Percentiles rank a stretch among this genome's conserved stretches.
phyloP scores from a whole-genome alignment of 2,329 filamentous ascomycete species.

The Clarireedia paspali region DNA sequence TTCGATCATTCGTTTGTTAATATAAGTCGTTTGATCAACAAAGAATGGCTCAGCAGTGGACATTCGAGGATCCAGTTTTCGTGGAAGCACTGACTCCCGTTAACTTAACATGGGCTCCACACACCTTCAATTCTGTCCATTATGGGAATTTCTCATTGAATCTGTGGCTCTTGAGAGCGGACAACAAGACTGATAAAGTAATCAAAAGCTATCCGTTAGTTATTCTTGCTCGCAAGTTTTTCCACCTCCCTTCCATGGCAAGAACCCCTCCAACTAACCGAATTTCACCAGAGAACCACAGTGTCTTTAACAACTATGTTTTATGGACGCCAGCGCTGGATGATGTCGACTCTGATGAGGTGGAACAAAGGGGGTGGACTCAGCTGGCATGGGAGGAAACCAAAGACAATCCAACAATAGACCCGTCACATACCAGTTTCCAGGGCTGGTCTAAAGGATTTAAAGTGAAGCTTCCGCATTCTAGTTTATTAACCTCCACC shows the following conservation, averaged over 20 bases:
- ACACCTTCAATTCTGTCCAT: not conserved
- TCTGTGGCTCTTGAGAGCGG: not conserved
- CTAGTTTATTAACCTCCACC: not conserved
- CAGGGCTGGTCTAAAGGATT: not conserved
- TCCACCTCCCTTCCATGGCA: not conserved
- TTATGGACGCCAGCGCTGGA: not conserved
- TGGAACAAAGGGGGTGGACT: not conserved
- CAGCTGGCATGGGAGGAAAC: not conserved
- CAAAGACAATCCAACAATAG: not conserved
- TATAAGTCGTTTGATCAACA: not conserved
- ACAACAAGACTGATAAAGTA: not conserved
- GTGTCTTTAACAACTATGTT: not conserved
- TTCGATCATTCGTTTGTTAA: too few species aligned
- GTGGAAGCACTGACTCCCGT: not conserved
- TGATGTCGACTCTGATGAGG: not conserved
- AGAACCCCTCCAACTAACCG: not conserved
- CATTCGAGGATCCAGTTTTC: not conserved
- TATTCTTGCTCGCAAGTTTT: not conserved
- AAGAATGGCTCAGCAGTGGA: not conserved
- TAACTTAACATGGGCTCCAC: not conserved
- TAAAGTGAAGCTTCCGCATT: not conserved
- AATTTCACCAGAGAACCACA: not conserved
- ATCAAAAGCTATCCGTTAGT: not conserved
- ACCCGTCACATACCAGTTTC: not conserved
- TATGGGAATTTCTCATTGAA: not conserved